Base-by-base conservation (phyloP, 805 yeast genomes). In the Sugiyamaella lignohabitans region DNA sequence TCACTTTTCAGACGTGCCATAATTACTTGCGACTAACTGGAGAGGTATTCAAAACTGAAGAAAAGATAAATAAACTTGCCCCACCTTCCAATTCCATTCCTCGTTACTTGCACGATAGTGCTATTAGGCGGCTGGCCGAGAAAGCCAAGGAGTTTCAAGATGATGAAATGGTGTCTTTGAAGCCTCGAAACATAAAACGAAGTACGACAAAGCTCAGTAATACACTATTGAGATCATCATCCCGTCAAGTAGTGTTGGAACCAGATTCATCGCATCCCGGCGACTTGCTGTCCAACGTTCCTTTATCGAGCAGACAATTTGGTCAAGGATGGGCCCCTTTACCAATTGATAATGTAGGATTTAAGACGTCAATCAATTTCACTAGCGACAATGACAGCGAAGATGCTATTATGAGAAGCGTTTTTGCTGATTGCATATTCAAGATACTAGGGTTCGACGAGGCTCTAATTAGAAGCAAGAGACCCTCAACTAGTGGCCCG, bases 1-100 rank as follows among this genome's bases (percentile, higher is more conserved):
- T 93, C 5, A 91, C 98, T 0, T 80, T 91, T 64, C 89, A 86
- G 59, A 86, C 97, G 0, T 86, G 93, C 6, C 93, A 89, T 61
- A 75, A 78, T 52, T 93, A 91, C 62, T 69, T 91, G 42, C 96
- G 95, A 0, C 66, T 91, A 19, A 87, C 97, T 0, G 69, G 75
- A 17, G 96, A 88, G 57, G 80, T 91, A 24, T 75, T 85, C 57
- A 78, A 82, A 46, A 80, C 91, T 16, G 98, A 91, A 59, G 65
- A 75, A 4, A 69, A 72, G 21, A 66, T 87, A 38, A 35, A 35
- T 14, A 14, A 18, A 19, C 67, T 87, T 38, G 64, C 69, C 10
- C 61, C 65, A 14, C 65, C 73, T 0, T 56, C 67, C 18, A 64
- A 67, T 46, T 76, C 74, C 40, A 63, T 87, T 17, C 96, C 96